Evolutionary conservation across 2,329 filamentous ascomycete genomes (phyloP), one percentile per base, ranked within the genome.

Genomic region (Colletotrichum trifolii): DNA sequence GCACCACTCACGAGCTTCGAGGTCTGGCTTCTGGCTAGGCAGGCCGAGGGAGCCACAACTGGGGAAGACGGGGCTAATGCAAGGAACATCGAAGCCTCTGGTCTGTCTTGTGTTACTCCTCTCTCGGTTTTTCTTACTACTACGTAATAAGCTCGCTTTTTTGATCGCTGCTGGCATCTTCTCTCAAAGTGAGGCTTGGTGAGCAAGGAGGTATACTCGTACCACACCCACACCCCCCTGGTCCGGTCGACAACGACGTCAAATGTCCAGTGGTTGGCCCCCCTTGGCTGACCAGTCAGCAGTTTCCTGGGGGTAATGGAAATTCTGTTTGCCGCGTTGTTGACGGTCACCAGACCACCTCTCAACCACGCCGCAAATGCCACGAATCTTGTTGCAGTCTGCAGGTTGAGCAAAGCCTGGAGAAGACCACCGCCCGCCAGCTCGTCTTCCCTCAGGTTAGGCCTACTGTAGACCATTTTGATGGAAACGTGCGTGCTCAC

Each of bases 241-340:
- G 10, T 40, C 15, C 36, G 53, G 46, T 49, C 43, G 35, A 25
- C 58, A n/a, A 63, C 58, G 52, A 57, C 58, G 63, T 66, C 63
- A 62, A 66, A 40, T 39, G 58, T 49, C 49, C 43, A 57, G 36
- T 45, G 33, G 17, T 2, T 17, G 33, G 15, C 48, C 42, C 47
- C 49, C 4, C 35, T 49, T 48, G 25, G 25, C 25, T 25, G 54
- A 64, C 64, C 64, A 66, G 11, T 66, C 64, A 66, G 35, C 43
- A 39, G 35, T 66, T 66, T 66, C 43, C 54, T 66, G 64, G 64
- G 64, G 64, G 64, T 66, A 66, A 66, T 66, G 60, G 59, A 62
- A 66, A 66, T 50, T 10, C 11, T 50, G 54, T 39, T 50, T 54
- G 60, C 60, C 54, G 43, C 60, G 40, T 57, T 39, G 54, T 25